Conservation (phyloP, 1,284 basidiomycete species). For the Pholiota adiposa region DNA sequence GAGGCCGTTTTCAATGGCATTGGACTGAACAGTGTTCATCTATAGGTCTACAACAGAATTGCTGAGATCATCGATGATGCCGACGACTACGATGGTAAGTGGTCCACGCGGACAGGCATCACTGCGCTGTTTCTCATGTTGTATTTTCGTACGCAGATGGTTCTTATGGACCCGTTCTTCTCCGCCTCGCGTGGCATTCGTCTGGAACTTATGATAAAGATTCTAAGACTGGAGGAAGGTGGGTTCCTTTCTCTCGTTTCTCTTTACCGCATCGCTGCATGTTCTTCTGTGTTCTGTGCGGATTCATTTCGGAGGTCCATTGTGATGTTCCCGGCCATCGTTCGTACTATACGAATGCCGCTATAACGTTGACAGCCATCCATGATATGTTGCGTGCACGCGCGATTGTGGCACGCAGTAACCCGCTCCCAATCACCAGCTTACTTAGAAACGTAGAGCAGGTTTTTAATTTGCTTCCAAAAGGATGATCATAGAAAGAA, state of each 20-base stretch:
- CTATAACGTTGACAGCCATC: too few species aligned
- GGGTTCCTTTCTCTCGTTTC: constrained; percentile 23
- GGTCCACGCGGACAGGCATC: not conserved
- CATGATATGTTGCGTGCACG: too few species aligned
- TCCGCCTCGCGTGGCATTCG: constrained; percentile 94
- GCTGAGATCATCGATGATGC: constrained; percentile 79
- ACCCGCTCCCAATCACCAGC: too few species aligned
- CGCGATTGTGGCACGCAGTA: too few species aligned
- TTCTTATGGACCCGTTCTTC: constrained; percentile 87
- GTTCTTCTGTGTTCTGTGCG: too few species aligned
- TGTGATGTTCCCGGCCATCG: too few species aligned
- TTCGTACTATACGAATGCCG: too few species aligned
- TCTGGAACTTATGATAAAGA: constrained; percentile 94
- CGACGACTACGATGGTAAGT: constrained; percentile 81
- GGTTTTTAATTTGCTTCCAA: too few species aligned
- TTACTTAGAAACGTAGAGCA: too few species aligned
- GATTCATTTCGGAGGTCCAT: too few species aligned
- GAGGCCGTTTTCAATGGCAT: too few species aligned
- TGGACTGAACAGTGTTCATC: not conserved
- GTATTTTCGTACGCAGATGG: constrained; percentile 62
- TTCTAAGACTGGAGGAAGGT: constrained; percentile 87
- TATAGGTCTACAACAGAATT: constrained; percentile 86
- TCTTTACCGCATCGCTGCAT: not conserved
- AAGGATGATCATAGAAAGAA: too few species aligned
- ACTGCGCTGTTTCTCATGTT: not conserved